Evolutionary conservation across 768 basidiomycete genomes (phyloP).

Genomic region (Panus rudis): DNA sequence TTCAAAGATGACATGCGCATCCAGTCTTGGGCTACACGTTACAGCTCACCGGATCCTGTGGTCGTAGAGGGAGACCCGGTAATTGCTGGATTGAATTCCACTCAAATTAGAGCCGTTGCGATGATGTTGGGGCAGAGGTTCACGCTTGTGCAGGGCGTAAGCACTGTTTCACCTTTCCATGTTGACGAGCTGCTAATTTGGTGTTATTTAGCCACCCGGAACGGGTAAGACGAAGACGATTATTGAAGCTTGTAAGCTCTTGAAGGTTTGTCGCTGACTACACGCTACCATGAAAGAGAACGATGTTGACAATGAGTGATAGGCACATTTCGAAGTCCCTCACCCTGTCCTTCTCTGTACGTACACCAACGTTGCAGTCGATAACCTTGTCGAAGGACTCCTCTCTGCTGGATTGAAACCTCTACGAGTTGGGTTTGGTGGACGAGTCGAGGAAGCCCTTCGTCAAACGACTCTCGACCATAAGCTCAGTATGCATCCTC

Average conservation of each 20-base stretch:
- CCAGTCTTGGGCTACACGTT: constrained; percentile 73
- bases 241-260: constrained; percentile 71
- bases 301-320: constrained; percentile 7
- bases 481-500: constrained; percentile 55
- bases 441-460: constrained; percentile 52
- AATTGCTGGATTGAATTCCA: constrained; percentile 55
- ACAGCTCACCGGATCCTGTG: constrained; percentile 52
- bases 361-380: constrained; percentile 90
- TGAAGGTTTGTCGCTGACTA: constrained; percentile 45
- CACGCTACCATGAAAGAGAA: too few relatives aligned
- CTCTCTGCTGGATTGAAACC: constrained; percentile 56
- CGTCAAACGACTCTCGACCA: constrained; percentile 53
- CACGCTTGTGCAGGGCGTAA: constrained; percentile 82
- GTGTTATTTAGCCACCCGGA: constrained; percentile 62
- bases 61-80: constrained; percentile 73
- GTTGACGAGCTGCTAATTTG: constrained; percentile 3
- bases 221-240: constrained; percentile 93
- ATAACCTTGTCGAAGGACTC: constrained; percentile 80
- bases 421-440: constrained; percentile 65
- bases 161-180: constrained; percentile 19
- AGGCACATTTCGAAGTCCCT: constrained; percentile 75
- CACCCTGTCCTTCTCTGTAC: constrained; percentile 88
- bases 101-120: constrained; percentile 79
- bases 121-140: constrained; percentile 77
- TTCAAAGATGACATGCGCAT: constrained; percentile 72